These are phyloP conservation scores for Pyrenula aspistea DNA, from an alignment of 495 filamentous ascomycete species.

Conservation along the genomic window DNA sequence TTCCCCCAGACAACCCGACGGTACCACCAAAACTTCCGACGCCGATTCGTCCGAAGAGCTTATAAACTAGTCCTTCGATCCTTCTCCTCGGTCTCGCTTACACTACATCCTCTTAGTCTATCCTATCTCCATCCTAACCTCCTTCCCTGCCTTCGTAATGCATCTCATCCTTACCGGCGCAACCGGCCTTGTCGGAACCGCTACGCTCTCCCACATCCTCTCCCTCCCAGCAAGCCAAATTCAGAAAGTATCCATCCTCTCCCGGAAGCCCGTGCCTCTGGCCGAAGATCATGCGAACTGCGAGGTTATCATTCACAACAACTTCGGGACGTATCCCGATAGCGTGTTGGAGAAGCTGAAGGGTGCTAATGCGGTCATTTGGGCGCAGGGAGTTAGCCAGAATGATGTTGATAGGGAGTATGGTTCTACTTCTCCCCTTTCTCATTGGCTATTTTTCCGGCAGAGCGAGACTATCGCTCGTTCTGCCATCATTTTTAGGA, in stretches of 20 bases:
- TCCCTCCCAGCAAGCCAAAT: conserved; percentile 28
- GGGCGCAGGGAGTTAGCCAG: conserved; percentile 55
- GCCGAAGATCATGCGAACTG: conserved; percentile 47
- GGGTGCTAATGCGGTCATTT: conserved; percentile 55
- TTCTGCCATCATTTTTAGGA: no score
- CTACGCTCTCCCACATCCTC: conserved; percentile 52
- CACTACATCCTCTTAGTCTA: no score
- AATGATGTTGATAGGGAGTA: conserved; percentile 47
- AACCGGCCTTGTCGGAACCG: conserved; percentile 59
- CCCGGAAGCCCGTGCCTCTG: conserved; percentile 51
- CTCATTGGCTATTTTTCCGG: not conserved
- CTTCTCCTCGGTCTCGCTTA: no score
- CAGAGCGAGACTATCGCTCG: no score
- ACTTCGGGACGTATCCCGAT: conserved; percentile 45
- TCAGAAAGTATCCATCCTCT: conserved; percentile 53
- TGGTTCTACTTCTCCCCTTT: conserved; percentile 7
- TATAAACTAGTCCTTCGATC: no score
- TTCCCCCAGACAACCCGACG: no score
- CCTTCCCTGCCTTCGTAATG: no score
- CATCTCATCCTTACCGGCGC: conserved; percentile 67
- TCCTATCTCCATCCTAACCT: no score
- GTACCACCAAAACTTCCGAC: no score
- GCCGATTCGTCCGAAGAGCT: no score
- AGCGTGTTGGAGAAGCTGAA: conserved; percentile 45
- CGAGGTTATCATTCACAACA: conserved; percentile 53